phyloP scores from a whole-genome alignment of 2,329 filamentous ascomycete species.

The Penicillium sp. region DNA sequence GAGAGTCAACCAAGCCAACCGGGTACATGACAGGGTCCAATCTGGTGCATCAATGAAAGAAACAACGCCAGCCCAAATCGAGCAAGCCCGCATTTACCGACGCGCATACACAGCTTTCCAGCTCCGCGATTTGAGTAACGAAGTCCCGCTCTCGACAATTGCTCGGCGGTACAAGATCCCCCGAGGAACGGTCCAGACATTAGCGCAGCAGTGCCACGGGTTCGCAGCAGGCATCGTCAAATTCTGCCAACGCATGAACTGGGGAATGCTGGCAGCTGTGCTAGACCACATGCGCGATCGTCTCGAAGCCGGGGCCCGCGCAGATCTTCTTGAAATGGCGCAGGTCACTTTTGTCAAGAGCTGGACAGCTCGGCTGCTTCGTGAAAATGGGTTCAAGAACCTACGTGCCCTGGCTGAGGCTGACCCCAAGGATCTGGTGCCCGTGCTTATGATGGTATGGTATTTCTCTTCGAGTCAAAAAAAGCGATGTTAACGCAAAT shows the following conservation, averaged over 20 bases:
- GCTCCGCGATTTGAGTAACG: conserved; percentile 75
- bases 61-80: conserved; percentile 59
- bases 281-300: conserved; percentile 74
- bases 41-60: conserved; percentile 63
- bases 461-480: not conserved
- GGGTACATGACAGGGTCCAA: conserved; percentile 56
- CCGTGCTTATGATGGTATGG: conserved; percentile 67
- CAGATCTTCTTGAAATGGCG: conserved; percentile 68
- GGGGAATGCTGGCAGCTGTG: conserved; percentile 69
- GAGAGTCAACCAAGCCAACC: conserved; percentile 5
- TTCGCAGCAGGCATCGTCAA: conserved; percentile 78
- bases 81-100: conserved; percentile 62
- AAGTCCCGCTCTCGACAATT: conserved; percentile 67
- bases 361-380: conserved; percentile 69
- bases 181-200: conserved; percentile 67
- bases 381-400: conserved; percentile 72
- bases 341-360: conserved; percentile 75
- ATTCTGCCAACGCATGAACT: conserved; percentile 74
- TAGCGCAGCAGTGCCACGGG: conserved; percentile 72
- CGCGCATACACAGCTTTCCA: conserved; percentile 74
- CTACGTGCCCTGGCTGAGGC: conserved; percentile 68
- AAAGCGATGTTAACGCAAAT: not conserved
- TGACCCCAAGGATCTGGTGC: conserved; percentile 64
- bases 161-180: conserved; percentile 69
- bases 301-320: conserved; percentile 67